A percentile compares a stretch with the other conserved stretches of the same genome.
Conservation (phyloP, 2,329 filamentous ascomycete genomes). For the Fusarium sp. region DNA sequence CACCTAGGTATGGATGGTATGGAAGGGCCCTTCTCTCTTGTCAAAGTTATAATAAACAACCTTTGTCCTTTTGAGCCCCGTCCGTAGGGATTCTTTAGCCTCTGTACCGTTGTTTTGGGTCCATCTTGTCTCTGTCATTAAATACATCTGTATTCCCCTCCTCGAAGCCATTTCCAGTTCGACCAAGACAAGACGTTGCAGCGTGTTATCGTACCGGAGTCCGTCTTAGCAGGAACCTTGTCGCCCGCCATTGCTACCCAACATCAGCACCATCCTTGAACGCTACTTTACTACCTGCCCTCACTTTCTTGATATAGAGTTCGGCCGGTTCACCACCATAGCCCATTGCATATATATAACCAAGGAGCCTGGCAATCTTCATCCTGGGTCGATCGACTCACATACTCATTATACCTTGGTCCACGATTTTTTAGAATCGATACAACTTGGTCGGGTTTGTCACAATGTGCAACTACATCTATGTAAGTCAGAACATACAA, state of each 20-base stretch:
- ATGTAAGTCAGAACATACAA: constrained; percentile 46
- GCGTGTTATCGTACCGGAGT: constrained; percentile 14
- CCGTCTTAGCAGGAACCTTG: constrained; percentile 9
- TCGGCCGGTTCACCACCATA: background rate
- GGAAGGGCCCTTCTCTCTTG: constrained; percentile 22
- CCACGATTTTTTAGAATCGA: constrained; percentile 7
- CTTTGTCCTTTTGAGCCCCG: constrained; percentile 36
- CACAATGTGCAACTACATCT: constrained; percentile 63
- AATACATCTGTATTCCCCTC: constrained; percentile 37
- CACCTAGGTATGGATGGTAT: background rate
- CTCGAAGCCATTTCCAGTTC: constrained; percentile 9
- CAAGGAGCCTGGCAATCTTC: background rate
- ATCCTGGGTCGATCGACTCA: background rate
- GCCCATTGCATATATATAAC: background rate
- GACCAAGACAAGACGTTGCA: constrained; percentile 15
- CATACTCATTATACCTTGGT: background rate
- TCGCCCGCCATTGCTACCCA: constrained; percentile 11
- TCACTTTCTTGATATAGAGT: constrained; percentile 8
- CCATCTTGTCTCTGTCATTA: constrained; percentile 36
- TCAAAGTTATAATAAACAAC: constrained; percentile 40
- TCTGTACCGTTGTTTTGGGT: constrained; percentile 36
- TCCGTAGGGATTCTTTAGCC: constrained; percentile 32
- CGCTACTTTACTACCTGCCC: background rate
- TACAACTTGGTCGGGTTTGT: background rate
- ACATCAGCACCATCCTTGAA: constrained; percentile 4